A percentile compares a stretch with the other conserved stretches of the same genome.
Conservation (phyloP, 2,329 filamentous ascomycete species). For the Macrophomina phaseolina region DNA sequence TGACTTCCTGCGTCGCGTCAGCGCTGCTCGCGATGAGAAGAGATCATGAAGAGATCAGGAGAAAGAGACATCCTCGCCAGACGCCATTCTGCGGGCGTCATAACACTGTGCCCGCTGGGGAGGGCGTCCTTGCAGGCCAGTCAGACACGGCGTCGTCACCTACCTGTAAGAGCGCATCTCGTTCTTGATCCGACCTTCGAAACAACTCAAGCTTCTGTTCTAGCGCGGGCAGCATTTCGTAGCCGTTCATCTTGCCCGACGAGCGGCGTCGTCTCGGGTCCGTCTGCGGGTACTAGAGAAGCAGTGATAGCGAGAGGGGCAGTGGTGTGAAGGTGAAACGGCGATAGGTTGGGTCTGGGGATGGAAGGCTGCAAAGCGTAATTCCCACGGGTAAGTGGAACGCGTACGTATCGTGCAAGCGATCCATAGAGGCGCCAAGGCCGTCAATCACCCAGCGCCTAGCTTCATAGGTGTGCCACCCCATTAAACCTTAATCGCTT, state of each 20-base stretch:
- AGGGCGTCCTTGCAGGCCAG: no score
- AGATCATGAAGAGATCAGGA: neutral
- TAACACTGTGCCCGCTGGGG: no score
- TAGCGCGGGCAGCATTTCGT: conserved; percentile 17
- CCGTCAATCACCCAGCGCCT: conserved; percentile 24
- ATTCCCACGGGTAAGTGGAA: conserved; percentile 20
- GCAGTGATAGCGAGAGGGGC: neutral
- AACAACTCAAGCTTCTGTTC: conserved; percentile 40
- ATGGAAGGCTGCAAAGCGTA: conserved; percentile 3
- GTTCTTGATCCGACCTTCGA: conserved; percentile 43
- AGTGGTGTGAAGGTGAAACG: neutral
- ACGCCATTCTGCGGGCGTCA: no score
- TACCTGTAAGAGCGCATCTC: conserved; percentile 43
- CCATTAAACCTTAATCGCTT: no score
- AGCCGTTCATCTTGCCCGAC: conserved; percentile 21
- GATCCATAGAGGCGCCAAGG: conserved; percentile 16
- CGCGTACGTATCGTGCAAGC: no score
- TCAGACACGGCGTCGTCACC: conserved; percentile 22
- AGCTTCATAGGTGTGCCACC: no score
- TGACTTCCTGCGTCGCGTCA: conserved; percentile 38
- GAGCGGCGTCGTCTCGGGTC: neutral
- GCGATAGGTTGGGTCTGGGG: conserved; percentile 1
- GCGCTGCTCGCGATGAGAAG: neutral
- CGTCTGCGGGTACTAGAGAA: neutral
- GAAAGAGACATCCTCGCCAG: no score